Base-by-base conservation (phyloP, 2,329 filamentous ascomycete genomes). In the Orbilia blumenaviensis region DNA sequence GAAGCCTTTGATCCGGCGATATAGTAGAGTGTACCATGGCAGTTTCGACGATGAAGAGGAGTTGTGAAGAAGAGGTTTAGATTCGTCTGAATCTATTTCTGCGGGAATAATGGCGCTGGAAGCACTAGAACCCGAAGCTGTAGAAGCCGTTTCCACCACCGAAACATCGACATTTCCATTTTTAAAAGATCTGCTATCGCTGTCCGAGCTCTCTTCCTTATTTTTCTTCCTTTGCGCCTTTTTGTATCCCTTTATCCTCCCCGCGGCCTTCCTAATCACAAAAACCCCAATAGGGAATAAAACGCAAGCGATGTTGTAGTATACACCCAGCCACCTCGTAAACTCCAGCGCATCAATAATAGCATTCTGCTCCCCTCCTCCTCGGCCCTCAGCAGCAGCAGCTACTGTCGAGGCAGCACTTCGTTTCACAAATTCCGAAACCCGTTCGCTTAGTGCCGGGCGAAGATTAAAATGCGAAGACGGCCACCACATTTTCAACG, bases 401-500 rank as follows among this genome's bases (percentile, higher is more conserved):
- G 34, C 54, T 16, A 32, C 71, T 2, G 38, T 16, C 34, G 29
- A 50, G 16, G 16, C 48, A n/a, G 27, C 25, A 50, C 42, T 66
- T 25, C 42, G 56, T 58, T 64, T 66, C n/a, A 76, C 48, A 52
- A 76, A 68, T 9, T 68, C 64, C 8, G 58, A 64, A n/a, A 69
- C 72, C 8, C 58, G 72, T 42, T 61, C 58, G 41, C 64, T 61
- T 44, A 76, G 25, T 18, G 41, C 72, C 16, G 72, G 64, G 32
- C 64, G 46, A 27, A 36, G 54, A 50, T 76, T 76, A 27, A 76
- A 76, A 16, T 64, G 21, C 16, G 72, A 76, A 14, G 64, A 69
- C 9, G 72, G 64, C 72, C 72, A 76, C 72, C 64, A 69, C 58
- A 64, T 69, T 8, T 68, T 56, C 23, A 74, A n/a, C 12, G 38